Evolutionary conservation across 805 yeast genomes (phyloP), one percentile per base, ranked within the genome.

Genomic region (Saccharomycopsis schoenii): DNA sequence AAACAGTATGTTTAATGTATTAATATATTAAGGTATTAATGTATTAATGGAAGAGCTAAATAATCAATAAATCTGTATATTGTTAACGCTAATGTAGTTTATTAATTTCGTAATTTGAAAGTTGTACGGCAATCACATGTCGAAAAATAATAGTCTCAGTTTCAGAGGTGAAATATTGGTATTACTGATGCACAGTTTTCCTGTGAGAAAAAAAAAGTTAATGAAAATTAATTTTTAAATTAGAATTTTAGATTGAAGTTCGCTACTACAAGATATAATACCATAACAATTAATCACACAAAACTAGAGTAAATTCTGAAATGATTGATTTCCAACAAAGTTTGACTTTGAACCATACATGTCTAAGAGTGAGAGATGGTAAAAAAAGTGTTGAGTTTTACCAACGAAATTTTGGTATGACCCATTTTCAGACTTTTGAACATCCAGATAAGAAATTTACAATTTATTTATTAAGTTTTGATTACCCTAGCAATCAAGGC

Each of bases 321-420:
- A 63, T 63, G 65, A 62, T 63, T 12, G 43, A 40, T 9, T 61
- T 63, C 34, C 55, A 57, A 41, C 56, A 57, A 4, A 59, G 77
- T 0, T 60, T 75, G 29, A 72, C 68, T 43, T 60, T 80, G 47
- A 89, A 88, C 76, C 90, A 85, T 70, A 84, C 91, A 6, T 83
- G 91, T 74, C 73, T 93, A 60, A 84, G 97, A 65, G 83, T 93
- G 67, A 85, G 89, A 68, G 90, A 93, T 70, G 93, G 97, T 40
- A 78, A 82, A 68, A 80, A 76, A 19, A 83, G 96, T 15, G 74
- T 89, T 51, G 80, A 81, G 5, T 93, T 89, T 76, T 93, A 94
- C 74, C 77, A 79, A 64, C 79, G 83, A 62, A 77, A 84, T 66
- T 87, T 93, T 69, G 94, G 94, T 42, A 80, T 94, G 83, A 79